A percentile compares a stretch with the other conserved stretches of the same genome.
Conservation (phyloP, 306 rosid genomes). For the Quillaja saponaria region DNA sequence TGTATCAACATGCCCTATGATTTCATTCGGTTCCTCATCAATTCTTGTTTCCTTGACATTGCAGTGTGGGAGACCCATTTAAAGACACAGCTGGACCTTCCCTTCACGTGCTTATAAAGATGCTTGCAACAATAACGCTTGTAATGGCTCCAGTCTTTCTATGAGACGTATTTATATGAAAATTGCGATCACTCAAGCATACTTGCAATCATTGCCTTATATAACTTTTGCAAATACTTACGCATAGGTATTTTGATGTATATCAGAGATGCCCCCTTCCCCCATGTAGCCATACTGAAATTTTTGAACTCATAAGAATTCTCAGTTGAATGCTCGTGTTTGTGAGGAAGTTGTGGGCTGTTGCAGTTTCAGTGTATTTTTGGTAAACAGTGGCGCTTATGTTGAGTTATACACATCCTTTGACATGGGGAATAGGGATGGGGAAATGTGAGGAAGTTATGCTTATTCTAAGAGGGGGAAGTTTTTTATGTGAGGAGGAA, state of each 20-base stretch:
- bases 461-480: too few relatives aligned
- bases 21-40: too few relatives aligned
- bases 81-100: constrained; percentile 99
- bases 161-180: constrained; percentile 58
- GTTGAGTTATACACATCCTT: too few relatives aligned
- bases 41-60: constrained; percentile 8
- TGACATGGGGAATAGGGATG: too few relatives aligned
- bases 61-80: constrained; percentile 98
- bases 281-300: constrained; percentile 42
- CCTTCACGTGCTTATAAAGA: constrained; percentile 89
- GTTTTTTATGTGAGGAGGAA: too few relatives aligned
- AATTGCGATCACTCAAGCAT: constrained; percentile 36
- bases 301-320: constrained; percentile 36
- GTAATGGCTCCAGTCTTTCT: constrained; percentile 99
- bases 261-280: constrained; percentile 47
- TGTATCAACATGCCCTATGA: too few relatives aligned
- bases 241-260: constrained; percentile 57
- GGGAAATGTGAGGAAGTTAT: too few relatives aligned
- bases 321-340: constrained; percentile 36
- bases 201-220: constrained; percentile 41
- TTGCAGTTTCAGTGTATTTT: background rate
- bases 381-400: background rate
- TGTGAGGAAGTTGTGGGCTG: constrained; percentile 21
- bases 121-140: constrained; percentile 93
- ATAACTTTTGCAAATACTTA: constrained; percentile 49